Evolutionary conservation across 2,329 filamentous ascomycete species (phyloP), one percentile per base, ranked within the genome.

Genomic region (Ascochyta koolunga): DNA sequence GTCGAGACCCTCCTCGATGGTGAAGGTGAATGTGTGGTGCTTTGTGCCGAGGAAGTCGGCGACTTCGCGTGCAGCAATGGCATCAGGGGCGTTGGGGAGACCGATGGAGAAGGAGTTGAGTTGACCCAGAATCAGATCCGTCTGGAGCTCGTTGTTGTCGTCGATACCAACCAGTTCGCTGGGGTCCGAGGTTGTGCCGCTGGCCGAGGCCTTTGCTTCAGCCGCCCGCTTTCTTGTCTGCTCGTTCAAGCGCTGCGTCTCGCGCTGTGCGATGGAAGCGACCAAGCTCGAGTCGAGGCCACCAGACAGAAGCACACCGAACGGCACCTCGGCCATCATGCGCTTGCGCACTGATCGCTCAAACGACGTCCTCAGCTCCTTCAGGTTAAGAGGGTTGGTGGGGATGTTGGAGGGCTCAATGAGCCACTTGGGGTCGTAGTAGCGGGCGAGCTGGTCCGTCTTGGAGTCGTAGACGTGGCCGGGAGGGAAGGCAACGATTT

Each of bases 61-160:
- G 16, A 97, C 95, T 78, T 97, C 90, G 52, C 93, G 81, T 16
- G 95, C 95, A 40, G 95, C 95, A 76, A 89, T 87, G 71, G 91
- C 95, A 76, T 99, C 95, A 43, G 95, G 95, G 29, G 95, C 91
- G 65, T 88, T 90, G 7, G 93, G 93, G 31, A 99, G 87, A 72
- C 95, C 95, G 65, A 99, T 99, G 15, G 95, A 99, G 83, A 99
- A 99, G 15, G 93, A 97, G 86, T 98, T 96, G 77, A 99, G 86
- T 77, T 98, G 90, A 31, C 93, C 92, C 49, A 98, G 86, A 70
- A 95, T 91, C 50, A 93, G 95, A 59, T 96, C 86, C 13, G 93
- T 96, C 42, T 89, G 91, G 58, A 98, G 80, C 71, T 93, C 86
- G 81, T 96, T 89, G 54, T 93, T 86, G 72, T 96, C 93, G 69